Conservation (phyloP, 164 flowering plant species). For the Dillenia suffruticosa region DNA sequence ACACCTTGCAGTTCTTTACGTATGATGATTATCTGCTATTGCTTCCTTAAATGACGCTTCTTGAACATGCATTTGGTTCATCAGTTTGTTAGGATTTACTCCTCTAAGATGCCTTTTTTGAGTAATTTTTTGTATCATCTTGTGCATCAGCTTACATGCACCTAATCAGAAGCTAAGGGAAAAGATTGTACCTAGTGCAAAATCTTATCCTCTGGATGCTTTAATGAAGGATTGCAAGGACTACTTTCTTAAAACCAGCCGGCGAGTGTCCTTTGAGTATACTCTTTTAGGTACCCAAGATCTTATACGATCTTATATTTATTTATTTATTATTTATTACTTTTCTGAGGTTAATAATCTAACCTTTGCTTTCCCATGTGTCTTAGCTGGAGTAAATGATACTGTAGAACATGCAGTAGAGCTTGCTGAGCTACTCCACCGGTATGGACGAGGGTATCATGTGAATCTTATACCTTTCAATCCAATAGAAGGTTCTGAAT, state of each 20-base stretch:
- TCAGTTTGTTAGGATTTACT: too few relatives aligned
- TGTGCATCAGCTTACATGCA: conserved; percentile 73
- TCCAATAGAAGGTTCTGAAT: conserved; percentile 90
- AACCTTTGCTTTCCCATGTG: neutral
- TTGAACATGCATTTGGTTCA: too few relatives aligned
- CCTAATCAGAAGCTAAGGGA: conserved; percentile 94
- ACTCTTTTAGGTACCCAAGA: conserved; percentile 71
- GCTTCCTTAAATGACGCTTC: too few relatives aligned
- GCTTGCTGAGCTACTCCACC: conserved; percentile 79
- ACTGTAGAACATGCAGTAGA: conserved; percentile 72
- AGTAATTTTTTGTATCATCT: neutral
- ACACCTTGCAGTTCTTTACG: too few relatives aligned
- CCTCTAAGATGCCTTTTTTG: too few relatives aligned
- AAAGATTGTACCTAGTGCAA: conserved; percentile 90
- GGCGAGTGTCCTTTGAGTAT: conserved; percentile 88
- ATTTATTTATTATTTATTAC: neutral
- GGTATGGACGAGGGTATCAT: conserved; percentile 85
- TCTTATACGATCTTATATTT: neutral
- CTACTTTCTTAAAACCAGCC: conserved; percentile 69
- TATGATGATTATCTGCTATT: too few relatives aligned
- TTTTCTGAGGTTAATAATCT: too few relatives aligned
- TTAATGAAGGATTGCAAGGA: conserved; percentile 87
- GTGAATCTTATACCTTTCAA: conserved; percentile 94
- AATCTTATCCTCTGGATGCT: conserved; percentile 86
- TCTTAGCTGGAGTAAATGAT: conserved; percentile 85